Evolutionary conservation across 768 basidiomycete species (phyloP), one percentile per base, ranked within the genome.

Genomic region (Naganishia kalamii): DNA sequence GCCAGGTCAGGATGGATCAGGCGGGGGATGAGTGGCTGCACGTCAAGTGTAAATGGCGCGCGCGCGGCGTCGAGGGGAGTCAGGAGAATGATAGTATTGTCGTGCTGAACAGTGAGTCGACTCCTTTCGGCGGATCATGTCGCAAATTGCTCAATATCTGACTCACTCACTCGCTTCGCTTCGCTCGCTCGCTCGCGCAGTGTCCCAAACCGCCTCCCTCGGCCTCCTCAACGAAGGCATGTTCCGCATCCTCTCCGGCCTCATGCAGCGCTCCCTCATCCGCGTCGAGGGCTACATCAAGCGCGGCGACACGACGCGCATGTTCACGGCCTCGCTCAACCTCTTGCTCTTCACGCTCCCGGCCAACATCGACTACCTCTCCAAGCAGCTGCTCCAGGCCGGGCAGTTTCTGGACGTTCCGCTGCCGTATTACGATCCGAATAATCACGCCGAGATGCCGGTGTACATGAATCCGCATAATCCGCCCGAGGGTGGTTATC

Each of bases 291-390:
- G 78, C 0, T 79, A 71, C 62, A 72, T 73, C 50, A 69, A 69
- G 27, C 65, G 76, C 23, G 63, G 75, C 30, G 70, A 70, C n/a
- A 69, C 69, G 1, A 70, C 74, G 11, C 77, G 93, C 90, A 82
- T 88, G 60, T 88, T 89, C 51, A 89, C 92, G 62, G 81, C 94
- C 48, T 85, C 87, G 23, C 82, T 97, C 19, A 87, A 88, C 73
- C 84, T 96, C 78, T 84, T 96, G 41, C 86, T 97, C 32, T 94
- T 89, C 78, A 94, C 94, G 5, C 90, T 91, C 4, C 96, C 94
- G 76, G 89, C 90, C 33, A 92, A 97, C 78, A 88, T 98, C 68
- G 80, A 82, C 33, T 86, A 88, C 62, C 88, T 99, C 67, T 86
- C 89, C 68, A 82, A 85, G 72, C 86, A 86, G 72, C 83, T 98